Percentiles rank a stretch among this genome's conserved stretches.
Conservation (phyloP, 208 protist genomes). For the Trypanosoma lewisi region DNA sequence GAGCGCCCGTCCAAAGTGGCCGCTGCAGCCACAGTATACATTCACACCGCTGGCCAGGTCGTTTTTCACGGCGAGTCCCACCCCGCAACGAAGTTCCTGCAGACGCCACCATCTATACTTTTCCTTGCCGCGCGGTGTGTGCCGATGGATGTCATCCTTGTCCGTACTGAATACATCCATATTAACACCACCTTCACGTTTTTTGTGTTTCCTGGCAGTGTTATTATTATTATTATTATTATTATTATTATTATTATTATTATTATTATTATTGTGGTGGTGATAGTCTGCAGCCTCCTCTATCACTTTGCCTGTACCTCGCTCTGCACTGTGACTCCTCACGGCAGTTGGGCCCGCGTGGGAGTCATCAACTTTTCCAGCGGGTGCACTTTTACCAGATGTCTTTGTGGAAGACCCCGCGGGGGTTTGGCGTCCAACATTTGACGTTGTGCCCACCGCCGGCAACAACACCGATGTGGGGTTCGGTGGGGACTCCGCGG, state of each 20-base stretch:
- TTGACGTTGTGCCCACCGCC: not conserved
- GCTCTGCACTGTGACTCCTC: no score
- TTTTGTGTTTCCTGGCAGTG: no score
- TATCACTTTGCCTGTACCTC: no score
- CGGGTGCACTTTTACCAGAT: no score
- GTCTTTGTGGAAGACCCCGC: no score
- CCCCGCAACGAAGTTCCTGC: constrained; percentile 55
- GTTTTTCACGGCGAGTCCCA: constrained; percentile 63
- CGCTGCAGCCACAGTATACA: constrained; percentile 63
- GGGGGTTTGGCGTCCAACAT: no score
- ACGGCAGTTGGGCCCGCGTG: no score
- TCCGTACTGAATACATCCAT: not conserved
- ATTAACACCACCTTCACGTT: not conserved
- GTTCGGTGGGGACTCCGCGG: not conserved
- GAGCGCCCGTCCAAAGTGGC: constrained; percentile 39
- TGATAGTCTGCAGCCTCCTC: no score
- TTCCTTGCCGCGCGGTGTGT: not conserved
- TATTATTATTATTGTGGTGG: no score
- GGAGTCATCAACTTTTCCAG: no score
- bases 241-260: no score
- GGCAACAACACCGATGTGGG: not conserved
- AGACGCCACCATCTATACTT: constrained; percentile 39
- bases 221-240: no score
- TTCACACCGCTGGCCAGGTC: constrained; percentile 71
- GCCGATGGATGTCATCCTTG: not conserved